Base-by-base conservation (phyloP, 2,329 filamentous ascomycete genomes). In the Samsoniella hepiali region DNA sequence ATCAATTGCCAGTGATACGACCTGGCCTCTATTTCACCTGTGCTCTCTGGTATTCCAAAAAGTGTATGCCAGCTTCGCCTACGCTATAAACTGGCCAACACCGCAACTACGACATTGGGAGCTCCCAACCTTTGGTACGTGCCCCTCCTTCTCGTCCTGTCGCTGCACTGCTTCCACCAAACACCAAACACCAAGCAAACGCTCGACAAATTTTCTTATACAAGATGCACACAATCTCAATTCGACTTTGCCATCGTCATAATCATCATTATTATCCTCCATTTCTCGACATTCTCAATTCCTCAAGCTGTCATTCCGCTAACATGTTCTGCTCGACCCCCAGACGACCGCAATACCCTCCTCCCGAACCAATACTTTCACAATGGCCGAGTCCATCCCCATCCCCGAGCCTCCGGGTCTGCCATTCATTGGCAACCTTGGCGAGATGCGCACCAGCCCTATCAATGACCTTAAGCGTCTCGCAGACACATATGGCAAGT, bases 381-480 rank as follows among this genome's bases (percentile, higher is more conserved):
- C 47, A 57, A 77, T 76, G 75, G 69, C 74, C 36, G 73, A 75
- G 57, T 65, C 67, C 38, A 72, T 76, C 15, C 78, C 82, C 3
- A 88, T 91, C 60, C 88, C 89, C 1, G 82, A 84, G 54, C 88
- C 88, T 32, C 80, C 80, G 61, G 86, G 85, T 3, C 76, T 89
- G 63, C 89, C 88, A 1, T 72, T 91, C 32, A 66, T 91, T 31
- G 89, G 89, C 34, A 89, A 91, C 68, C 71, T 89, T 36, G 76
- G 78, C 61, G 86, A 90, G 66, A 81, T 93, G 66, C 83, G 88
- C 64, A 74, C 80, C 0, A 81, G 82, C n/a, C 84, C 88, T 0
- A 71, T 85, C 2, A 75, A 79, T 29, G 85, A 86, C 31, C 73
- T 90, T 27, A 71, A 74, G 6, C 78, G 82, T 11, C 76, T 91